These are phyloP conservation scores for Psilocybe subaeruginosa DNA, from an alignment of 768 basidiomycete genomes.

Conservation along the genomic window DNA sequence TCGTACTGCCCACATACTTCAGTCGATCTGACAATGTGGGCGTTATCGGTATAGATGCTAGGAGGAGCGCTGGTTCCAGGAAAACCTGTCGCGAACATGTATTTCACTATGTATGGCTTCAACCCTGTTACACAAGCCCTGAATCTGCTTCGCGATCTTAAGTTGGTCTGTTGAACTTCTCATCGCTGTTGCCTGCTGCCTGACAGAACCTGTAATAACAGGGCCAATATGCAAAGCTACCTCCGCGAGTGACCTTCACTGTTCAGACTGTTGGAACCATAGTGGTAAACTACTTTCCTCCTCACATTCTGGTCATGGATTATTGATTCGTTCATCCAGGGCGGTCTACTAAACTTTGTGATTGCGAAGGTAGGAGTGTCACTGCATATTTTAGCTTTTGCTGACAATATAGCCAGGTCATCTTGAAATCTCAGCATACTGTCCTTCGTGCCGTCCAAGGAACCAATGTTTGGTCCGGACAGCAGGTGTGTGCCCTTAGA, in stretches of 20 bases:
- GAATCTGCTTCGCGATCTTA: conserved; percentile 56
- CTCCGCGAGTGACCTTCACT: conserved; percentile 59
- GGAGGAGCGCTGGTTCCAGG: conserved; percentile 48
- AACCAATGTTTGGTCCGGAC: conserved; percentile 58
- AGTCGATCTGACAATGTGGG: neutral
- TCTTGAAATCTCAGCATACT: conserved; percentile 36
- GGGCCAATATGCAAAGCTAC: conserved; percentile 53
- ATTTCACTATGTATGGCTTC: conserved; percentile 42
- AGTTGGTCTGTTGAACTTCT: conserved; percentile 35
- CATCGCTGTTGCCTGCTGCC: too few relatives aligned
- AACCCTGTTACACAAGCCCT: conserved; percentile 49
- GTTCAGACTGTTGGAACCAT: conserved; percentile 58
- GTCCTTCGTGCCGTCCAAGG: conserved; percentile 49
- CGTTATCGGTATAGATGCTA: conserved; percentile 39
- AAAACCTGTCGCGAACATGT: conserved; percentile 53
- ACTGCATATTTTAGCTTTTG: neutral
- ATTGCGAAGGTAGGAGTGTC: conserved; percentile 49
- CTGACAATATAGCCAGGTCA: conserved; percentile 12
- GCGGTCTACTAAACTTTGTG: conserved; percentile 50
- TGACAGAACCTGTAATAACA: conserved; percentile 1
- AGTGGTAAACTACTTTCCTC: conserved; percentile 33
- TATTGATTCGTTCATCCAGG: conserved; percentile 24
- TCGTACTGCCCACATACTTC: neutral
- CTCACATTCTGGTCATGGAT: neutral
- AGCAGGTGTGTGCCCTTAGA: conserved; percentile 35